Evolutionary conservation across 805 yeast species (phyloP).

Genomic region (Ogataea zsoltii): DNA sequence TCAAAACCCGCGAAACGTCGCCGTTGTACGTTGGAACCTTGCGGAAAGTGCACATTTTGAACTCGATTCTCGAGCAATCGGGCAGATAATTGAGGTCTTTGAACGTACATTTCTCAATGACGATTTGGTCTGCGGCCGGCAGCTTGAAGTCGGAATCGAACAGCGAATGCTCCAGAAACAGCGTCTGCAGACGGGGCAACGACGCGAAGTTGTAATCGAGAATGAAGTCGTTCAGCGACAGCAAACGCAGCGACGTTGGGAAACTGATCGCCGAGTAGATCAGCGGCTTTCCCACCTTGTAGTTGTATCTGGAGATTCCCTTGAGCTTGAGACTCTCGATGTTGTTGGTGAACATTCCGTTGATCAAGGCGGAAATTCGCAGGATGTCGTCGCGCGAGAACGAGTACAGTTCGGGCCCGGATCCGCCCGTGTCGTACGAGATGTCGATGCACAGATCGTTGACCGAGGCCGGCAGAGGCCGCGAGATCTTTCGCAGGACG

Average conservation of each 20-base stretch:
- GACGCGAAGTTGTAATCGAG: constrained; percentile 29
- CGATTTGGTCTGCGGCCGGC: constrained; percentile 29
- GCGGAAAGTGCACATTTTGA: constrained; percentile 34
- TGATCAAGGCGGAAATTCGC: constrained; percentile 28
- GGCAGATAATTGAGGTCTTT: constrained; percentile 29
- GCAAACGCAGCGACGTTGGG: constrained; percentile 27
- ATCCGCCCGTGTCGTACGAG: constrained; percentile 31
- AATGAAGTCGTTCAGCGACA: constrained; percentile 33
- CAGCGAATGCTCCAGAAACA: constrained; percentile 33
- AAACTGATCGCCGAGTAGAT: constrained; percentile 31
- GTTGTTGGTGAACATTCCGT: constrained; percentile 27
- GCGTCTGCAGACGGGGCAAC: constrained; percentile 27
- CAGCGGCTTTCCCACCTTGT: constrained; percentile 32
- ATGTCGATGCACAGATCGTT: constrained; percentile 33
- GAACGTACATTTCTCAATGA: constrained; percentile 34
- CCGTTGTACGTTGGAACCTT: constrained; percentile 31
- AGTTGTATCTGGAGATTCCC: constrained; percentile 34
- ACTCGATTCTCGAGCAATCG: constrained; percentile 24
- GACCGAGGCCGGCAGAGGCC: constrained; percentile 31
- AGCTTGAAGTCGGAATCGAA: constrained; percentile 32
- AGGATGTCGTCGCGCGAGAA: constrained; percentile 32
- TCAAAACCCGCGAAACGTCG: constrained; percentile 28
- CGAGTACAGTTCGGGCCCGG: constrained; percentile 28
- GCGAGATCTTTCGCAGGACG: constrained; percentile 28
- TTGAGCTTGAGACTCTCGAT: constrained; percentile 31